Evolutionary conservation across 768 basidiomycete species (phyloP), one percentile per base, ranked within the genome.

Genomic region (Amanita pallidorosea): DNA sequence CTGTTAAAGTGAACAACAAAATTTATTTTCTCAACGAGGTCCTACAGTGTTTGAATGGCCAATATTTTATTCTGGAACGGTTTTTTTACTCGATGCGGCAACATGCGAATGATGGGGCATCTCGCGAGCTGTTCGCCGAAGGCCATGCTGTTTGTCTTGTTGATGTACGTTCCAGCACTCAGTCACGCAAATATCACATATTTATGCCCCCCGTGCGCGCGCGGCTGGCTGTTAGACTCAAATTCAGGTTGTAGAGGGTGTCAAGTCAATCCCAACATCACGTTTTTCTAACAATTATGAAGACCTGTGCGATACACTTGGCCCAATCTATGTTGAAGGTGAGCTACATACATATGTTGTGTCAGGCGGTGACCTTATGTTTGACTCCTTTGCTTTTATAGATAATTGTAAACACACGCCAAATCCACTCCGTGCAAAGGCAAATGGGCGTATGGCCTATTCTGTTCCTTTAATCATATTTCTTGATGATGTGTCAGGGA

Each of bases 401-500:
- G 22, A 23, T 23, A 23, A 23, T 23, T 4, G 4, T 23, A 23
- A 23, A 23, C 22, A 23, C 22, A 23, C 4, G 22, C 55, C 37
- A 6, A 69, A 71, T 52, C 56, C 35, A 0, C 68, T 65, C 64
- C 55, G 62, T 5, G 35, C 7, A 2, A 46, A 50, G 5, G 63
- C 68, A 0, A 53, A 66, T 2, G 68, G 69, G 0, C 25, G 54
- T n/a, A 61, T 60, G 22, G 67, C 71, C 6, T 29, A 60, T 13
- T 29, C 61, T 0, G 53, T 69, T n/a, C 65, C 65, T 12, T 44
- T 74, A 0, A 71, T 69, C 68, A 38, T 70, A 0, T 73, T 73
- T 53, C 71, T 71, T 49, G 70, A 74, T 41, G 68, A 74, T 47
- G 71, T 68, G 0, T 74, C 70, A 0, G 73, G 73, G 0, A 74